These are phyloP conservation scores for cucumber (Cucumis sativus) DNA, from an alignment of 306 rosid genomes.

Conservation along the genomic window DNA sequence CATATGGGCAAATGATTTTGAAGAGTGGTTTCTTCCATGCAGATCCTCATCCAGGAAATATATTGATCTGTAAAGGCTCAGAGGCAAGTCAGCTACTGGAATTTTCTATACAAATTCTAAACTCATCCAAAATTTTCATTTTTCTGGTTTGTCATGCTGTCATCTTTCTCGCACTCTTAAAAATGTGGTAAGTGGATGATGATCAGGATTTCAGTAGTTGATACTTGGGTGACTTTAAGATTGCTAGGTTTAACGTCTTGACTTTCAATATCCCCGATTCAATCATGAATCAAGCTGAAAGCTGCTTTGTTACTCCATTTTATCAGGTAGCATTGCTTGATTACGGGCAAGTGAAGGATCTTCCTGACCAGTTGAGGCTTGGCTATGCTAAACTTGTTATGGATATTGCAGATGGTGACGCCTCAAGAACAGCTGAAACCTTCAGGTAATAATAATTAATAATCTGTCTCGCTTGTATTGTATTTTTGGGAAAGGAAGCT, in stretches of 20 bases:
- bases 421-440: slow-evolving; percentile 55
- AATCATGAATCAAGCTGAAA: background rate
- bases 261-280: background rate
- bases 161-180: background rate
- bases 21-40: slow-evolving; percentile 96
- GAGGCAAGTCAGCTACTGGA: slow-evolving; percentile 54
- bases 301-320: background rate
- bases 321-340: slow-evolving; percentile 87
- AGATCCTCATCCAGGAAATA: slow-evolving; percentile 98
- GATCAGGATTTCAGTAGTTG: background rate
- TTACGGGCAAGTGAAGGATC: slow-evolving; percentile 98
- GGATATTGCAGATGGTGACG: slow-evolving; percentile 71
- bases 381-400: slow-evolving; percentile 88
- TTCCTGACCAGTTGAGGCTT: slow-evolving; percentile 78
- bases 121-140: background rate
- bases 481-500: background rate
- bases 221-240: background rate
- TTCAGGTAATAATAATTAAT: slow-evolving; percentile 44
- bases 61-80: slow-evolving; percentile 83
- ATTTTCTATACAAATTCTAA: background rate
- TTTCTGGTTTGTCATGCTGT: background rate
- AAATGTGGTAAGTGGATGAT: background rate
- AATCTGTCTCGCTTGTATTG: background rate
- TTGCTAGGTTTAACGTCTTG: background rate
- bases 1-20: slow-evolving; percentile 98